Base-by-base conservation (phyloP, 1,284 basidiomycete species). In the Cystodermella granulosa region DNA sequence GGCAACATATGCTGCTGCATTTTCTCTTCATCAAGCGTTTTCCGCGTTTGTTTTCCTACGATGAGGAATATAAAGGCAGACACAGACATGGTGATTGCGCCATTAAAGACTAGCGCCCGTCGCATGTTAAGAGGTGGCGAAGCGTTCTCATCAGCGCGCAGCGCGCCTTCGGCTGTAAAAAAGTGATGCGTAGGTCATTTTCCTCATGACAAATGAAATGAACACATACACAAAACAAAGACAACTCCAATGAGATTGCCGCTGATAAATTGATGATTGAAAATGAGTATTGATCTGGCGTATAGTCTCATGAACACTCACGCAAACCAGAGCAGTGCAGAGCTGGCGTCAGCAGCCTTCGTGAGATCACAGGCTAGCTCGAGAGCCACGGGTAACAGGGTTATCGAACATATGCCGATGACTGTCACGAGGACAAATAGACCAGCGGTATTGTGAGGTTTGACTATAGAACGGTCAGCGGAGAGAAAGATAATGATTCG, bases 281-380 rank as follows among this genome's bases (percentile, higher is more conserved):
- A 39, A 34, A 20, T n/a, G n/a, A n/a, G n/a, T n/a, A n/a, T 4
- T 4, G 34, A 8, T 20, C 18, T 24, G 23, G 38, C 16, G 39
- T 43, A 37, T 24, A 42, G 45, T 14, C 26, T 4, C 8, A 17
- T 8, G 35, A n/a, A 16, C 18, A 70, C 78, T 47, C 58, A 83
- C 79, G 70, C 66, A 61, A 80, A 80, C 86, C 86, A 90, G 18
- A 90, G 57, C 21, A 87, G 59, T 1, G 87, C 83, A 1, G 86
- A 77, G 49, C 84, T 87, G 1, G 76, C 81, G 49, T 87, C 84
- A 2, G 87, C 77, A 55, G 87, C 88, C 47, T 83, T 73, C 13
- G 86, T 87, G 23, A 90, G 59, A 60, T 91, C 87, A 36, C 80
- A 83, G 8, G 74, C 82, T 20, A 91, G 75, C 58, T 91, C 87